Conservation (phyloP, 2,329 filamentous ascomycete genomes). For the Epichloe sylvatica region DNA sequence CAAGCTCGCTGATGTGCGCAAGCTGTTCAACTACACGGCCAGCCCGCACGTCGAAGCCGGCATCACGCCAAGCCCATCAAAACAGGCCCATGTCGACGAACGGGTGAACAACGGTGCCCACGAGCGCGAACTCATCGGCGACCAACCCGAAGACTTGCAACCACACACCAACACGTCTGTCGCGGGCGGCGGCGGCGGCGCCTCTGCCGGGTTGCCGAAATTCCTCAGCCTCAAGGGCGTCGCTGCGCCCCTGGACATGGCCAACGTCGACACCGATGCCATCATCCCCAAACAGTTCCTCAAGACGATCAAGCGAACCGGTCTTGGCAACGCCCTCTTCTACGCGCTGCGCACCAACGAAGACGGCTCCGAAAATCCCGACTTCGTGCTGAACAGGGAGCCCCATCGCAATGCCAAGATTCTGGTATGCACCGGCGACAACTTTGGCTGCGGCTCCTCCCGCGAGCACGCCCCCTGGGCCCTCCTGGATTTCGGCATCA, state of each 20-base stretch:
- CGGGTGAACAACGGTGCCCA: conserved; percentile 35
- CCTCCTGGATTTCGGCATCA: conserved; percentile 90
- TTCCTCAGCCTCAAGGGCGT: conserved; percentile 77
- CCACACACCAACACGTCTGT: conserved; percentile 50
- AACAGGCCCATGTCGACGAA: conserved; percentile 39
- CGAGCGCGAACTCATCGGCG: conserved; percentile 38
- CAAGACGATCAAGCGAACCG: conserved; percentile 97
- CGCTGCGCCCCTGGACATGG: conserved; percentile 71
- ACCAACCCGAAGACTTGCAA: conserved; percentile 48
- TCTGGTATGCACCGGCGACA: conserved; percentile 76
- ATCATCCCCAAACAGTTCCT: conserved; percentile 99
- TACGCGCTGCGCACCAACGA: conserved; percentile 65
- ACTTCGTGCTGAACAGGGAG: conserved; percentile 83
- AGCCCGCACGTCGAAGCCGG: conserved; percentile 47
- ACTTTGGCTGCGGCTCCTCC: conserved; percentile 89
- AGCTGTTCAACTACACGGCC: conserved; percentile 50
- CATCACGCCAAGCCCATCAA: conserved; percentile 18
- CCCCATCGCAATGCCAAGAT: conserved; percentile 78
- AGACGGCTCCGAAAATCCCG: conserved; percentile 59
- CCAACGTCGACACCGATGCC: conserved; percentile 96
- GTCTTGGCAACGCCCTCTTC: conserved; percentile 80
- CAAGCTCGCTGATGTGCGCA: conserved; percentile 82
- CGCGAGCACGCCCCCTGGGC: conserved; percentile 97
- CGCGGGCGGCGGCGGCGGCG: conserved; percentile 15
- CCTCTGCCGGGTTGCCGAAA: conserved; percentile 57